Evolutionary conservation across 306 rosid species (phyloP), one percentile per base, ranked within the genome.

Genomic region (Rubus parviflorus): DNA sequence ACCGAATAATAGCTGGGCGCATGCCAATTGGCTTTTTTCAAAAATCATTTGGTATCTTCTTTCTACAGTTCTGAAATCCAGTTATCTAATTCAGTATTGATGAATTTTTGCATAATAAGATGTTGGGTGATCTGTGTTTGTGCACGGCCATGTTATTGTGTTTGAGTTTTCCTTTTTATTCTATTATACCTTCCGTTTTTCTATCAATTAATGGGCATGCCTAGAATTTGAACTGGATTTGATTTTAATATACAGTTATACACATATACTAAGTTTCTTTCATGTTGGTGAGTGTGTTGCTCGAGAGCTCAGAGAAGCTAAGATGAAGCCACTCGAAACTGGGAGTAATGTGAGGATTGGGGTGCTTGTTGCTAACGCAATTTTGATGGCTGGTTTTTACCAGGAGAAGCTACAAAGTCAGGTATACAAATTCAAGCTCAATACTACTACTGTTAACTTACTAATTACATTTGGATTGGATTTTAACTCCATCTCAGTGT

Each of bases 281-380:
- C 96, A 91, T 72, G 78, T 86, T 47, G 92, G 89, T 79, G 96
- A 89, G 57, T 91, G 90, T 81, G 90, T 91, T 60, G 82, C 92
- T 30, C 58, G 62, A 79, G 93, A 91, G 83, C 92, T 89, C 77
- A 84, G 68, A 82, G 86, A 84, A 38, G 83, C 88, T 5, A 81
- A 89, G 49, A 69, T 91, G 83, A 91, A 82, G 86, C 92, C 93
- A 3, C 72, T 89, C 40, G 87, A 84, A 60, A 86, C 87, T 52
- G 82, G 89, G 37, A 61, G 60, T 65, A 64, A 62, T 16, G 89
- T 91, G 64, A 73, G 84, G 79, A 84, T 86, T 45, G 93, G 93
- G 38, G 80, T 89, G 7, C 90, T 91, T 46, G 79, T 91, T 22
- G 83, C 82, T 0, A 81, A 81, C 73, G 40, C 85, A 58, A 51